Evolutionary conservation across 2,329 filamentous ascomycete genomes (phyloP).

Genomic region (Chaetomium sp.): DNA sequence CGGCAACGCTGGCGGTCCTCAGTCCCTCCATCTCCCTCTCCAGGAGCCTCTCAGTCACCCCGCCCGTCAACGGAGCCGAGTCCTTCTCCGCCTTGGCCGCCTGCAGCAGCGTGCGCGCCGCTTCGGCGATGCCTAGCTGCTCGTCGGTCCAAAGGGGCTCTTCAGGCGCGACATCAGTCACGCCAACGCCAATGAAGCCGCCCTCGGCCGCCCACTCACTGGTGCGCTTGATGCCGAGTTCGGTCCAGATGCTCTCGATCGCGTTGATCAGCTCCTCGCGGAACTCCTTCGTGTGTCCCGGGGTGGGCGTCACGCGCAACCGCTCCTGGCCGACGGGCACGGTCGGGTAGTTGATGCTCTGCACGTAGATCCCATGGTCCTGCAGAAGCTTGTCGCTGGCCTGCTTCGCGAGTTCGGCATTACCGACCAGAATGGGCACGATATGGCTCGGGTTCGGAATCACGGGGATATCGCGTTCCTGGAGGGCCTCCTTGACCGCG

Average conservation of each 20-base stretch:
- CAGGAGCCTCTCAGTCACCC: conserved; percentile 53
- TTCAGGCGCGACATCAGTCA: conserved; percentile 52
- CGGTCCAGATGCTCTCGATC: conserved; percentile 79
- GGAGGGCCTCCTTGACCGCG: conserved; percentile 80
- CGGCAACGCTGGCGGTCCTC: conserved; percentile 25
- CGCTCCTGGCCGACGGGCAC: conserved; percentile 97
- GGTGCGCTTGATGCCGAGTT: conserved; percentile 80
- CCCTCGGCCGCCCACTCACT: conserved; percentile 86
- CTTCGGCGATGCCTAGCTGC: conserved; percentile 72
- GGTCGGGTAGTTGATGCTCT: conserved; percentile 98
- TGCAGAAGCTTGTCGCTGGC: conserved; percentile 88
- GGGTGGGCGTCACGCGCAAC: conserved; percentile 90
- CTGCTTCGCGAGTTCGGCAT: conserved; percentile 84
- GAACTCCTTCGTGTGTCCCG: conserved; percentile 78
- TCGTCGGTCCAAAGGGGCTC: conserved; percentile 85
- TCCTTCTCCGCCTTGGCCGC: conserved; percentile 17
- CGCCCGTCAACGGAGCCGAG: conserved; percentile 28
- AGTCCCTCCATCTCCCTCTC: conserved; percentile 43
- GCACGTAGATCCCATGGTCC: conserved; percentile 91
- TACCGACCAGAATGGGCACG: conserved; percentile 86
- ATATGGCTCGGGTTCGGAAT: conserved; percentile 98
- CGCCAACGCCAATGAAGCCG: conserved; percentile 90
- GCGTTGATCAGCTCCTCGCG: conserved; percentile 80
- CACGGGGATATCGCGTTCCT: conserved; percentile 79
- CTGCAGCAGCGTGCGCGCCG: conserved; percentile 54